phyloP scores from a whole-genome alignment of 2,329 filamentous ascomycete genomes.

The Apiospora pterosperma region DNA sequence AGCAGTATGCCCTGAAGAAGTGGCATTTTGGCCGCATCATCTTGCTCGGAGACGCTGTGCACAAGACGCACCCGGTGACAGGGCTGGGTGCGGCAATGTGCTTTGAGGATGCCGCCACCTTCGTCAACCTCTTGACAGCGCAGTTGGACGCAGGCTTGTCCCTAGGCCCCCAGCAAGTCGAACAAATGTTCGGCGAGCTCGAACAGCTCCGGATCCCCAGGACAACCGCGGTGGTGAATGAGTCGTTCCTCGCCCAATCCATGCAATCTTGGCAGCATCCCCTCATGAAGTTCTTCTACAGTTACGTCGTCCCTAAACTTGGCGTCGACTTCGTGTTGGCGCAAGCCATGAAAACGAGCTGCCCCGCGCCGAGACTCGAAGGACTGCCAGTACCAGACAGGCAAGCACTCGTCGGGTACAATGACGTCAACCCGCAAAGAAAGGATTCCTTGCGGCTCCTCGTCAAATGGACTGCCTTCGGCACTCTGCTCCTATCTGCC shows the following conservation, averaged over 20 bases:
- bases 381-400: neutral
- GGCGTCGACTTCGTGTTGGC: neutral
- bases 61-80: constrained; percentile 29
- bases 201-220: neutral
- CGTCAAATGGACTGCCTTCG: neutral
- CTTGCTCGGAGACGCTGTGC: constrained; percentile 37
- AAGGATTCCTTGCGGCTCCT: neutral
- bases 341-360: neutral
- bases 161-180: neutral
- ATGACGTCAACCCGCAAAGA: neutral
- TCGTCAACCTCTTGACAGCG: neutral
- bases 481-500: neutral
- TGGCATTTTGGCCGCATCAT: constrained; percentile 37
- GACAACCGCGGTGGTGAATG: neutral
- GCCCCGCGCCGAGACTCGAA: neutral
- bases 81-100: neutral
- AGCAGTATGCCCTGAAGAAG: constrained; percentile 32
- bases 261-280: constrained; percentile 4
- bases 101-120: constrained; percentile 2
- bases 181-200: neutral
- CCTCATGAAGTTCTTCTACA: neutral
- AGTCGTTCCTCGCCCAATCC: neutral
- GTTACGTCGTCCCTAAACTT: neutral
- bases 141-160: neutral
- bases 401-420: neutral